Conservation (phyloP, 805 yeast genomes). For the Lachancea fermentati region DNA sequence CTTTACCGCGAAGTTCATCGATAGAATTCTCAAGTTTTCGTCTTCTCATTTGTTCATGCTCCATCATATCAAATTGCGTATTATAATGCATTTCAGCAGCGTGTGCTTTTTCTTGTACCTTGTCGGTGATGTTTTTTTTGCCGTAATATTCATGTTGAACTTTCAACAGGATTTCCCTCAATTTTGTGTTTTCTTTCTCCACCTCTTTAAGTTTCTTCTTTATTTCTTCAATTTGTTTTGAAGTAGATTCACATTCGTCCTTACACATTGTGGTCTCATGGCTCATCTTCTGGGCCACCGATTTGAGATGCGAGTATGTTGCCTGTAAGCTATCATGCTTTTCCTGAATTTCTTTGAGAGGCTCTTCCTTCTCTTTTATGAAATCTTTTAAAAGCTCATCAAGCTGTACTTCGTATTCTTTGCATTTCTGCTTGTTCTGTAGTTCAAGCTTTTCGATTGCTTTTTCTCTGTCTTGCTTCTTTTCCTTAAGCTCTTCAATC, state of each 20-base stretch:
- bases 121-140: conserved; percentile 18
- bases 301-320: conserved; percentile 10
- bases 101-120: conserved; percentile 20
- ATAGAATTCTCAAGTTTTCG: conserved; percentile 47
- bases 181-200: conserved; percentile 12
- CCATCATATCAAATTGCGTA: conserved; percentile 26
- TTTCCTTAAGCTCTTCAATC: conserved; percentile 23
- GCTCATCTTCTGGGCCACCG: conserved; percentile 17
- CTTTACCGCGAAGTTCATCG: conserved; percentile 33
- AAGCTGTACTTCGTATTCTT: conserved; percentile 11
- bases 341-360: conserved; percentile 20
- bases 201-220: conserved; percentile 3
- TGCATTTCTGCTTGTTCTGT: conserved; percentile 12
- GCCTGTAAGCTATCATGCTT: conserved; percentile 15
- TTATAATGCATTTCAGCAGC: conserved; percentile 19
- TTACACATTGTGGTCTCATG: conserved; percentile 19
- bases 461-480: conserved; percentile 17
- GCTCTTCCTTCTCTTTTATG: conserved; percentile 17
- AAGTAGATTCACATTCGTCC: conserved; percentile 11
- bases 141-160: conserved; percentile 20
- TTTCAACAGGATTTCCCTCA: conserved; percentile 20
- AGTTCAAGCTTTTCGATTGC: conserved; percentile 11
- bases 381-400: conserved; percentile 21
- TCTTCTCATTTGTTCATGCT: conserved; percentile 35
- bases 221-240: conserved; percentile 12